Evolutionary conservation across 2,329 filamentous ascomycete genomes (phyloP).

Genomic region (Paramyrothecium roridum): DNA sequence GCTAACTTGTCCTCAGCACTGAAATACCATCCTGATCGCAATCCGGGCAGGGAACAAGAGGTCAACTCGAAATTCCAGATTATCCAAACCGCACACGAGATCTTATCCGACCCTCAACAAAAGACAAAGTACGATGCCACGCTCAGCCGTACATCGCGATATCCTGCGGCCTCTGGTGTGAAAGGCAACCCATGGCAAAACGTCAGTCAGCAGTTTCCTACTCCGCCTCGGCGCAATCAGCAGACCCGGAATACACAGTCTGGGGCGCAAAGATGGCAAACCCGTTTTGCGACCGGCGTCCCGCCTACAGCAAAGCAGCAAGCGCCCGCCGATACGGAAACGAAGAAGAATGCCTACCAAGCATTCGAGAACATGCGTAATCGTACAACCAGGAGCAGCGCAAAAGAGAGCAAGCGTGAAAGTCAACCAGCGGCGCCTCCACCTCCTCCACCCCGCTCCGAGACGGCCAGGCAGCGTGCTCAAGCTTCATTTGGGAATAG

Average conservation of each 20-base stretch:
- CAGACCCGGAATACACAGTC: conserved; percentile 25
- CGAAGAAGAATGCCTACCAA: conserved; percentile 36
- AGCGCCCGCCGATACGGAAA: conserved; percentile 27
- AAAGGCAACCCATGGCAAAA: conserved; percentile 56
- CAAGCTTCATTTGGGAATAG: conserved; percentile 53
- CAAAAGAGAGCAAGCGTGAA: conserved; percentile 19
- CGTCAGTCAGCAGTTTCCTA: conserved; percentile 44
- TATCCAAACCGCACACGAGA: conserved; percentile 82
- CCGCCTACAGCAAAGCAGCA: conserved; percentile 40
- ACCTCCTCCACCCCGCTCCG: conserved; percentile 44
- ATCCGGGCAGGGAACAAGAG: conserved; percentile 77
- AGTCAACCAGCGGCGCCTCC: conserved; percentile 27
- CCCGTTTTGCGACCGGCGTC: conserved; percentile 36
- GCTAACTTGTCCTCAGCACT: conserved; percentile 53
- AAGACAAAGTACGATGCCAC: conserved; percentile 53
- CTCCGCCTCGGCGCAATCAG: conserved; percentile 42
- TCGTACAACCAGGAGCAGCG: conserved; percentile 22
- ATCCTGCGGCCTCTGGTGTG: conserved; percentile 50
- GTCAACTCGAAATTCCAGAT: conserved; percentile 80
- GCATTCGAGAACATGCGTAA: conserved; percentile 43
- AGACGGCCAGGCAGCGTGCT: conserved; percentile 50
- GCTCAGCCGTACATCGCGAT: conserved; percentile 33
- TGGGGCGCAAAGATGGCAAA: conserved; percentile 43
- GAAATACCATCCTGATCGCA: conserved; percentile 85
- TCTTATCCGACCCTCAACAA: conserved; percentile 51